Base-by-base conservation (phyloP, 257 asterid species). In the Solanum neorickii region DNA sequence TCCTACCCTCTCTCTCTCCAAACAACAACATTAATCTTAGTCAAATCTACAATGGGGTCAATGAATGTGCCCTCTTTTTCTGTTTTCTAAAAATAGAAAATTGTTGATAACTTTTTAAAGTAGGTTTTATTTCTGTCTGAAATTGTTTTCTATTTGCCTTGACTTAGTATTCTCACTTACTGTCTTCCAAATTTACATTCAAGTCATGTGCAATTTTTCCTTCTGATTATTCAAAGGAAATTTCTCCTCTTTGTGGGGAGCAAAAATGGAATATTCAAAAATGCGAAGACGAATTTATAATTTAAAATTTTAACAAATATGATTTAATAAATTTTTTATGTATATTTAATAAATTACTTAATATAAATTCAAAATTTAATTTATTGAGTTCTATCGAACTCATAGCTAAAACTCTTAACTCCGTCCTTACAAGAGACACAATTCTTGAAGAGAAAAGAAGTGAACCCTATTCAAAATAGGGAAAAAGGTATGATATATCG, bases 41-140 rank as follows among this genome's bases (percentile, higher is more conserved):
- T 80, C 27, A 80, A 80, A 47, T 80, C 44, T 47, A 27, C 89
- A 75, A 70, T 87, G 82, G 86, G 90, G 46, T 37, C 83, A 15
- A 80, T 80, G 69, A 80, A 80, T 49, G 6, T 9, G 23, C 60
- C 42, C 23, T n/a, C 52, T 20, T 87, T 88, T 78, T 70, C 78
- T 76, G 72, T 69, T 77, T 90, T 56, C 92, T 65, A 90, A 83
- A 77, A 83, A 66, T 87, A 66, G 91, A 46, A 90, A 88, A 87
- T 21, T 74, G 37, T 65, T 87, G 86, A 87, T 87, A 37, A 78
- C 49, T 77, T 85, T 87, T 49, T 80, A 39, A 47, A 62, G 60
- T 16, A 62, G 84, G 31, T 49, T 68, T 83, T 84, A 69, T 87
- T 75, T 39, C 46, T 59, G 37, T 87, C 72, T 89, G 73, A 44